A percentile compares a stretch with the other conserved stretches of the same genome.
Conservation (phyloP, 2,329 filamentous ascomycete genomes). For the Penicillium freii region DNA sequence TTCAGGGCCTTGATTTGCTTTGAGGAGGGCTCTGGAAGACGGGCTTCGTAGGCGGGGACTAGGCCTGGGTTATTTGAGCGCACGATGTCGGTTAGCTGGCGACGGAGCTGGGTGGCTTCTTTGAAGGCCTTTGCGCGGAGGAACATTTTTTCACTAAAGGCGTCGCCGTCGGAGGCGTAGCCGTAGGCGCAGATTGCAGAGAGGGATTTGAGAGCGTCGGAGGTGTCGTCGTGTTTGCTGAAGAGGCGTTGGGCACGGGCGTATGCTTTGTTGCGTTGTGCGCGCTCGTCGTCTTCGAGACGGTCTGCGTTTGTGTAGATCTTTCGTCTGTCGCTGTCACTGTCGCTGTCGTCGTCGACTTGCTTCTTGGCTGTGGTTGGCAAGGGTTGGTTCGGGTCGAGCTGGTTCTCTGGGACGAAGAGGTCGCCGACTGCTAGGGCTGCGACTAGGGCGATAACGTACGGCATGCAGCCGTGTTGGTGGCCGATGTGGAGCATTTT, state of each 20-base stretch:
- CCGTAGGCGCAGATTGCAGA: slow-evolving; percentile 86
- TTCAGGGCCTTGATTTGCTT: slow-evolving; percentile 77
- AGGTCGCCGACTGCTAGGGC: slow-evolving; percentile 84
- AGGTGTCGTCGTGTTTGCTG: slow-evolving; percentile 74
- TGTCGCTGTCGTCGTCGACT: slow-evolving; percentile 42
- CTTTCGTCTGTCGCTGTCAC: slow-evolving; percentile 38
- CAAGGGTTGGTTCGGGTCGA: slow-evolving; percentile 52
- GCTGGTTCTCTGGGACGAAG: slow-evolving; percentile 78
- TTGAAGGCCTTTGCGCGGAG: slow-evolving; percentile 82
- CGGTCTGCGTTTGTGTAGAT: slow-evolving; percentile 64
- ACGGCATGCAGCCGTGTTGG: slow-evolving; percentile 75
- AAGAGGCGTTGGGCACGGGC: slow-evolving; percentile 76
- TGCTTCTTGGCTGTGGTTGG: slow-evolving; percentile 24
- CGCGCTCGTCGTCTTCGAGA: slow-evolving; percentile 67
- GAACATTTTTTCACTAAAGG: slow-evolving; percentile 80
- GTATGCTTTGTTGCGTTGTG: slow-evolving; percentile 62
- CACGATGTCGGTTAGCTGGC: slow-evolving; percentile 79
- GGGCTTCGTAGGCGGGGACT: slow-evolving; percentile 40
- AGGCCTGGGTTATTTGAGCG: slow-evolving; percentile 64
- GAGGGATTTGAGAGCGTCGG: slow-evolving; percentile 86
- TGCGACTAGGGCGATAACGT: slow-evolving; percentile 84
- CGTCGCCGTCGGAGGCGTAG: slow-evolving; percentile 63
- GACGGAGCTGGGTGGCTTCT: slow-evolving; percentile 78
- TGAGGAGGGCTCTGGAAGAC: slow-evolving; percentile 60
- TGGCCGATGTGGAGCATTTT: slow-evolving; percentile 89